phyloP scores from a whole-genome alignment of 257 asterid species.

The Euphrasia confusa region DNA sequence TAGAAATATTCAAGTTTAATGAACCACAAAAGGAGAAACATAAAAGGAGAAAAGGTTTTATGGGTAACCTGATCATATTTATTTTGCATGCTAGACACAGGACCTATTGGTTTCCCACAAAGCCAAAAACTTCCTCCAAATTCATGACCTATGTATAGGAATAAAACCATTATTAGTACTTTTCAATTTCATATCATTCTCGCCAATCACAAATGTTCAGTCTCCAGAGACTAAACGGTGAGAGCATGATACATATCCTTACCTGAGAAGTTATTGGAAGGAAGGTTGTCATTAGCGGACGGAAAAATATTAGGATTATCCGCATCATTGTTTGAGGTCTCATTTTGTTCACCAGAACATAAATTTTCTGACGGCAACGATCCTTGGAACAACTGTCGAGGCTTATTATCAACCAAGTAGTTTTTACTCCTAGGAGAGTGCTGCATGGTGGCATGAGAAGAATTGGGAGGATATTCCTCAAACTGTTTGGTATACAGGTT shows the following conservation, averaged over 20 bases:
- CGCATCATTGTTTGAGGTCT: conserved; percentile 18
- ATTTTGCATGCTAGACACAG: conserved; percentile 27
- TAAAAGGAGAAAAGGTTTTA: conserved; percentile 7
- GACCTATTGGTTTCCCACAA: conserved; percentile 33
- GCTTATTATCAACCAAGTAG: not conserved
- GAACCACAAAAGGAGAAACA: conserved; percentile 15
- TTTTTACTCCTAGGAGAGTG: conserved; percentile 25
- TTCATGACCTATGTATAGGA: conserved; percentile 43
- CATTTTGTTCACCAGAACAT: conserved; percentile 32
- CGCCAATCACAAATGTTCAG: conserved; percentile 1
- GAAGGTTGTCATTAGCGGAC: conserved; percentile 13
- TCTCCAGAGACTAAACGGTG: not conserved
- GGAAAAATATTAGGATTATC: conserved; percentile 25
- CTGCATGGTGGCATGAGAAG: conserved; percentile 34
- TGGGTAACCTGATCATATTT: conserved; percentile 43
- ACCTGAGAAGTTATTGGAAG: conserved; percentile 24
- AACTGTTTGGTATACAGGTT: conserved; percentile 33
- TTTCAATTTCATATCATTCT: not conserved
- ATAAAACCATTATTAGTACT: conserved; percentile 14
- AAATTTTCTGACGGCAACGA: conserved; percentile 16
- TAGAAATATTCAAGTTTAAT: conserved; percentile 3
- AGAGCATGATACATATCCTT: conserved; percentile 20
- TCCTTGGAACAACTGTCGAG: not conserved
- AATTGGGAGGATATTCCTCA: conserved; percentile 42
- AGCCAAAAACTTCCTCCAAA: conserved; percentile 36